Conservation (phyloP, 768 basidiomycete species). For the Suillus tomentosus region DNA sequence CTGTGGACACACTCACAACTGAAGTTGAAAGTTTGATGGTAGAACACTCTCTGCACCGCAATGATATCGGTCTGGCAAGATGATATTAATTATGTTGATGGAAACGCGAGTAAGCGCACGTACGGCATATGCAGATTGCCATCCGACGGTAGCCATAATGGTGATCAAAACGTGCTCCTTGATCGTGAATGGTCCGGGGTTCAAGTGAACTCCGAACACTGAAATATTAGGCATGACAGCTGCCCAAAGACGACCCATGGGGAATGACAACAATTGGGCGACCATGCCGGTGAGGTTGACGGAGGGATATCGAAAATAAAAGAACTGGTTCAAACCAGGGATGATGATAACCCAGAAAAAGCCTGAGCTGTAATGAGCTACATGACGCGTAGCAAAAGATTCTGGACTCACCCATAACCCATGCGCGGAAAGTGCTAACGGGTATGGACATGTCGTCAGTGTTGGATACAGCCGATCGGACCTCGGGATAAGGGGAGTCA, state of each 20-base stretch:
- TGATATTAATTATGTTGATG: conserved; percentile 15
- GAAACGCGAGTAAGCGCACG: conserved; percentile 9
- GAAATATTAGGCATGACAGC: conserved; percentile 44
- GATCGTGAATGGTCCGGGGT: conserved; percentile 51
- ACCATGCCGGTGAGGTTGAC: conserved; percentile 43
- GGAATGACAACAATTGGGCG: conserved; percentile 31
- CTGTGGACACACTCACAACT: conserved; percentile 20
- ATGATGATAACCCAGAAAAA: conserved; percentile 55
- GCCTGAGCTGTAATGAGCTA: conserved; percentile 27
- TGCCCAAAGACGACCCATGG: conserved; percentile 52
- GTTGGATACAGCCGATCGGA: conserved; percentile 51
- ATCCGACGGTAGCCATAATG: conserved; percentile 64
- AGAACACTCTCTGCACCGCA: conserved; percentile 48
- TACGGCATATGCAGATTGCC: background rate
- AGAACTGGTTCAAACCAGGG: conserved; percentile 71
- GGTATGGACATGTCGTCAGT: conserved; percentile 48
- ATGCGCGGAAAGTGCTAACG: conserved; percentile 37
- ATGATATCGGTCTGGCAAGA: conserved; percentile 42
- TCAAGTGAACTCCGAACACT: conserved; percentile 33
- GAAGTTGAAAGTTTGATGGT: conserved; percentile 41
- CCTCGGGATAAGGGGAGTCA: conserved; percentile 57
- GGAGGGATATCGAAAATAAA: conserved; percentile 61
- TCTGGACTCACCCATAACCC: conserved; percentile 35
- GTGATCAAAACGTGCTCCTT: conserved; percentile 70
- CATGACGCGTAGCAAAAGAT: too few relatives aligned